Base-by-base conservation (phyloP, 1,284 basidiomycete genomes). In the Farysia itapuensis region DNA sequence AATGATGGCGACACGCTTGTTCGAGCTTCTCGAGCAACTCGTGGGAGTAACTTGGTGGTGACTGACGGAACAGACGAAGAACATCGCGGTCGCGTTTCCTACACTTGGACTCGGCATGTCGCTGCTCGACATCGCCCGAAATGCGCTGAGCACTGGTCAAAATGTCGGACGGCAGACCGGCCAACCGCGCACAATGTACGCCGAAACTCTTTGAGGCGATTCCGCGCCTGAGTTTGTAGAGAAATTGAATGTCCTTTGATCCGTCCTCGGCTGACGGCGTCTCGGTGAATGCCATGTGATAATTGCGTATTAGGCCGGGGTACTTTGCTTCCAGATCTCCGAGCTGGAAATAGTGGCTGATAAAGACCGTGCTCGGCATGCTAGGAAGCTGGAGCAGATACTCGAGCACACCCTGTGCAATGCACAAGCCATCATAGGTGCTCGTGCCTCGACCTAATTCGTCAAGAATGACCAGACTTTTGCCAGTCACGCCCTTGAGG, bases 401-500 rank as follows among this genome's bases (percentile, higher is more conserved):
- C 16, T 52, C 43, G 12, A 74, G 40, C 14, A 75, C 67, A 0
- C 67, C 65, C 12, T 49, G 32, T 0, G 72, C 66, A 8, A 70
- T 63, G 14, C 69, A 66, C 3, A 58, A 19, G 4, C 68, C 70
- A 34, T 75, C 69, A 32, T 60, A 56, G 25, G 69, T 68, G 20
- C 46, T 53, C 4, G 60, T 72, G 0, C 66, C 67, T 0, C 66
- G 34, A 0, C 68, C 69, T 1, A 71, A 46, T 34, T 74, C 71
- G 37, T 73, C 70, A 5, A 73, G 42, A 4, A 75, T 50, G 4
- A 75, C 68, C 4, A 74, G 51, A 1, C 42, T 88, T 1, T 70
- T 54, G 0, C 45, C 22, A 2, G 77, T 77, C 0, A 74, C 66
- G 1, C 56, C 42, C 23, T 70, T 66, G 14, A 97, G 78, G 45